Percentiles rank a stretch among this genome's conserved stretches.
These are phyloP conservation scores for Pleodorina starrii DNA, from an alignment of 139 green algal genomes.

Conservation along the genomic window DNA sequence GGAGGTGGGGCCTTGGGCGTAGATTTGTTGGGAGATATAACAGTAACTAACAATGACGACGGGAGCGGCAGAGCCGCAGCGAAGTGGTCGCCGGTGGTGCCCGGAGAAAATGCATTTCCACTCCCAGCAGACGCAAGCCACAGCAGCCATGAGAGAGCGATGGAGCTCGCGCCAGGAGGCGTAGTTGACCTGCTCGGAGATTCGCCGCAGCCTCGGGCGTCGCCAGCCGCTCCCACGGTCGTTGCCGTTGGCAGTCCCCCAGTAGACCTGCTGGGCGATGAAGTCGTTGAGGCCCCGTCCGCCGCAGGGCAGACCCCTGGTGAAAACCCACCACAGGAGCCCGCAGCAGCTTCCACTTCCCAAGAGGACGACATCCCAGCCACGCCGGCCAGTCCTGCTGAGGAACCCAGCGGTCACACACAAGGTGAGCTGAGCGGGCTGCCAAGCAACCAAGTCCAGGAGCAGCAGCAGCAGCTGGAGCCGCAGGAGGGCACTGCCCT, in stretches of 20 bases:
- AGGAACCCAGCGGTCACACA: not conserved
- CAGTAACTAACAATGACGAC: not conserved
- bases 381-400: no score
- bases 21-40: not conserved
- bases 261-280: conserved; percentile 16
- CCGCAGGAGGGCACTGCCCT: no score
- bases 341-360: no score
- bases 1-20: not conserved
- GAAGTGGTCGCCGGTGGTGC: not conserved
- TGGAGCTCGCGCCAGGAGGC: not conserved
- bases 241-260: not conserved
- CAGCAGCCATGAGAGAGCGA: not conserved
- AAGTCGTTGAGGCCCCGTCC: not conserved
- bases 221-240: not conserved
- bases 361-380: no score
- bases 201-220: not conserved
- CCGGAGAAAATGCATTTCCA: not conserved
- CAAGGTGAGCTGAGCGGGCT: not conserved
- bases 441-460: not conserved
- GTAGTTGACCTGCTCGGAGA: not conserved
- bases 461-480: not conserved
- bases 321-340: no score
- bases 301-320: no score
- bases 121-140: not conserved
- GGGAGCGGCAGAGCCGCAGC: not conserved